Percentiles rank a stretch among this genome's conserved stretches.
Evolutionary conservation across 345 rosid species (phyloP).

Genomic region (Eucalyptus marginata): DNA sequence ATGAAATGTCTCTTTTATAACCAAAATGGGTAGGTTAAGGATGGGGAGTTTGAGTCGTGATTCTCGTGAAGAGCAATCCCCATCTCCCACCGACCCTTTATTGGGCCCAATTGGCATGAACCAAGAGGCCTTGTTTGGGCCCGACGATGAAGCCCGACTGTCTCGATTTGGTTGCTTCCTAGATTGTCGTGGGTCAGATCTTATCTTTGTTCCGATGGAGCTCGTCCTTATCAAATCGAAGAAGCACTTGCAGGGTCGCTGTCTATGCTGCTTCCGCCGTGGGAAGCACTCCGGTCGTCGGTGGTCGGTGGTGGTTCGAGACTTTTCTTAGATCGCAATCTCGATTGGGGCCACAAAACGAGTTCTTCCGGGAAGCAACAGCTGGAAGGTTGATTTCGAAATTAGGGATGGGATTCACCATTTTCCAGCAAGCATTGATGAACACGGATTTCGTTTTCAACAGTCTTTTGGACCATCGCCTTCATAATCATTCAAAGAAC

Average conservation of each 20-base stretch:
- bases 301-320: background rate
- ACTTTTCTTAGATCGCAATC: background rate
- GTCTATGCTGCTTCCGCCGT: background rate
- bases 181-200: background rate
- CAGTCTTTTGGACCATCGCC: background rate
- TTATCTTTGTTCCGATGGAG: background rate
- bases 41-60: background rate
- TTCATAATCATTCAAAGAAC: background rate
- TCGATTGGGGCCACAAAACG: background rate
- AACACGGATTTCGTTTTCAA: background rate
- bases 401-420: background rate
- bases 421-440: background rate
- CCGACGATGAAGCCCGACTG: background rate
- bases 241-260: background rate
- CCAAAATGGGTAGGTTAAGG: background rate
- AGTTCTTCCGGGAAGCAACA: background rate
- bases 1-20: background rate
- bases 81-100: background rate
- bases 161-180: background rate
- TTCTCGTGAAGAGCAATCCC: background rate
- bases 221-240: background rate
- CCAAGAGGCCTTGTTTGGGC: background rate
- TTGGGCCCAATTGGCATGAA: background rate
- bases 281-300: background rate
- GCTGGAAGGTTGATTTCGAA: background rate